Evolutionary conservation across 768 basidiomycete species (phyloP).

Genomic region (Phlegmacium glaucopus): DNA sequence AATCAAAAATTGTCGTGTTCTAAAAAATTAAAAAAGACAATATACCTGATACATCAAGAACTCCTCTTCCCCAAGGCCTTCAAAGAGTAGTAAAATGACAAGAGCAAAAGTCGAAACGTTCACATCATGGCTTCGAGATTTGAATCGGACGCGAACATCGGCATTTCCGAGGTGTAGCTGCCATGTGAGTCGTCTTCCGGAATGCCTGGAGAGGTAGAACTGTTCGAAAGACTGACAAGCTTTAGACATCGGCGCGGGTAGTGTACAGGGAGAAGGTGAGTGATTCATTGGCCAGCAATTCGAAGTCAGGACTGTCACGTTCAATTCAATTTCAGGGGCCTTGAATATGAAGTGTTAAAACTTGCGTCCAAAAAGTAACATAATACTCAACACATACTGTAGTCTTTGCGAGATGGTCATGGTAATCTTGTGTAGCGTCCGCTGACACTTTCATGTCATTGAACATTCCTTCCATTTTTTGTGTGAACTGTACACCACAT

Average conservation of each 20-base stretch:
- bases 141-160: constrained; percentile 84
- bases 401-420: constrained; percentile 51
- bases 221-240: constrained; percentile 78
- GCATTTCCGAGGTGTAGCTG: constrained; percentile 87
- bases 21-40: background rate
- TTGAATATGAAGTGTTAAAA: constrained; percentile 28
- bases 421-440: constrained; percentile 79
- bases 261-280: constrained; percentile 56
- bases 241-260: constrained; percentile 62
- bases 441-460: constrained; percentile 88
- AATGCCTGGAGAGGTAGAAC: constrained; percentile 88
- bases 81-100: constrained; percentile 86
- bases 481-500: constrained; percentile 95
- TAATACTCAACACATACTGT: constrained; percentile 43
- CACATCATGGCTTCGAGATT: constrained; percentile 75
- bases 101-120: constrained; percentile 90
- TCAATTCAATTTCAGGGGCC: constrained; percentile 76
- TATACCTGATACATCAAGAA: constrained; percentile 74
- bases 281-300: constrained; percentile 93
- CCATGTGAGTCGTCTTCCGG: constrained; percentile 89
- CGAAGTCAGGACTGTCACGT: constrained; percentile 91
- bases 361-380: background rate
- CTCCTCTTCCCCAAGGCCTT: constrained; percentile 63
- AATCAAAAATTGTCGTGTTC: background rate
- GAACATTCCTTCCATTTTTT: constrained; percentile 99